Conservation (phyloP, 768 basidiomycete species). For the Sporobolomyces phaffii region DNA sequence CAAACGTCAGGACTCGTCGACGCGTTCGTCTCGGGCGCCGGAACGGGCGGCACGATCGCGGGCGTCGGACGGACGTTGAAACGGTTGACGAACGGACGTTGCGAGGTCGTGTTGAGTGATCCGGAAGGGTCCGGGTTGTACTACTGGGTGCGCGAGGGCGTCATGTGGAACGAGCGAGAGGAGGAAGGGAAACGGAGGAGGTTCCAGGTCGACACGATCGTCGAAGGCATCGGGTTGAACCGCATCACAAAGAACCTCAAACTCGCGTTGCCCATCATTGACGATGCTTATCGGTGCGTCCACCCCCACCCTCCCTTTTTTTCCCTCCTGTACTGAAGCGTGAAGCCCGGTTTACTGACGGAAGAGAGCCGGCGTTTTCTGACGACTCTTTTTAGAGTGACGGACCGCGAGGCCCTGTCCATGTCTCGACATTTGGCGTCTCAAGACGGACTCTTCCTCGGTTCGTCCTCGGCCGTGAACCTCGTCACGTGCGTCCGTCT, state of each 20-base stretch:
- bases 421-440: slow-evolving; percentile 91
- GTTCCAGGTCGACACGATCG: slow-evolving; percentile 80
- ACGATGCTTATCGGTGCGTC: slow-evolving; percentile 78
- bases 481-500: slow-evolving; percentile 84
- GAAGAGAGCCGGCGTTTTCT: no score
- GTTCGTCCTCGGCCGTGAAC: slow-evolving; percentile 94
- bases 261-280: slow-evolving; percentile 72
- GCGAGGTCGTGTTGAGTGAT: slow-evolving; percentile 69
- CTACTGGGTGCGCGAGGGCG: slow-evolving; percentile 89
- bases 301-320: no score
- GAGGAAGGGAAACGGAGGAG: slow-evolving; percentile 86
- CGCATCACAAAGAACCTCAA: slow-evolving; percentile 84
- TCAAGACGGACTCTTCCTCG: slow-evolving; percentile 86
- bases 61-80: slow-evolving; percentile 77
- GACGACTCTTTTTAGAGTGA: slow-evolving; percentile 59
- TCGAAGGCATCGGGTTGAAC: slow-evolving; percentile 74
- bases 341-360: no score
- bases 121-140: slow-evolving; percentile 91
- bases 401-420: slow-evolving; percentile 85
- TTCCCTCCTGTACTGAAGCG: no score
- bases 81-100: slow-evolving; percentile 59
- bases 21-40: slow-evolving; percentile 86
- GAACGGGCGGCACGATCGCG: slow-evolving; percentile 93
- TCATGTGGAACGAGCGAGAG: slow-evolving; percentile 91
- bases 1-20: slow-evolving; percentile 77